Conservation (phyloP, 169 alveolate genomes). For the Cryptosporidium baileyi region DNA sequence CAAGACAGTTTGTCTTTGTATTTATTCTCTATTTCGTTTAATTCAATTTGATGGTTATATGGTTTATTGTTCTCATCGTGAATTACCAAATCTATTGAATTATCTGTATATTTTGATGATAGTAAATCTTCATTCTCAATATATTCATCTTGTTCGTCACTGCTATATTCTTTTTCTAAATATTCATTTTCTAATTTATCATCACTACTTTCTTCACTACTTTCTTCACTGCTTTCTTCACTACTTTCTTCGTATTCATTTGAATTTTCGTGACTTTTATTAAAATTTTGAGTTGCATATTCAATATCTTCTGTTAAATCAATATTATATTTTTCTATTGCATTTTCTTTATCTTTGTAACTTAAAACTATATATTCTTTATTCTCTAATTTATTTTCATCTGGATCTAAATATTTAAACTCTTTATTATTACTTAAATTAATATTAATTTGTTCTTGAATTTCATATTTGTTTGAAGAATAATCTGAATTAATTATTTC, state of each 20-base stretch:
- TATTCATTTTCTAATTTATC: background rate
- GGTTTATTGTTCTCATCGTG: background rate
- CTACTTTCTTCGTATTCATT: background rate
- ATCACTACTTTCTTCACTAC: background rate
- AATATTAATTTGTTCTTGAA: background rate
- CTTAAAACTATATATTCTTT: constrained; percentile 3
- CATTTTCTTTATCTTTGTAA: background rate
- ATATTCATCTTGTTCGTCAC: background rate
- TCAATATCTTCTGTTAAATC: background rate
- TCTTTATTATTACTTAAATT: too few relatives aligned
- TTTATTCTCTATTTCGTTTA: too few relatives aligned
- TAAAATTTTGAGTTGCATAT: background rate
- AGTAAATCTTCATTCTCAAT: background rate
- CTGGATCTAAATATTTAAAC: too few relatives aligned
- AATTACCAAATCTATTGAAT: background rate
- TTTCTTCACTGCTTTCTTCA: background rate
- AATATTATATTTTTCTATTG: background rate
- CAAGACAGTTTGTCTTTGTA: too few relatives aligned
- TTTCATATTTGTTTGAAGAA: background rate
- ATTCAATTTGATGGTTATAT: too few relatives aligned
- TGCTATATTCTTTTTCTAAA: background rate
- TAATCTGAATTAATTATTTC: background rate
- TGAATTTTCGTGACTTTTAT: background rate
- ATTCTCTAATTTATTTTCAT: background rate
- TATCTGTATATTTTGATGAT: background rate